A percentile compares a stretch with the other conserved stretches of the same genome.
phyloP scores from a whole-genome alignment of 2,329 filamentous ascomycete species.

The Apiospora malaysiana region DNA sequence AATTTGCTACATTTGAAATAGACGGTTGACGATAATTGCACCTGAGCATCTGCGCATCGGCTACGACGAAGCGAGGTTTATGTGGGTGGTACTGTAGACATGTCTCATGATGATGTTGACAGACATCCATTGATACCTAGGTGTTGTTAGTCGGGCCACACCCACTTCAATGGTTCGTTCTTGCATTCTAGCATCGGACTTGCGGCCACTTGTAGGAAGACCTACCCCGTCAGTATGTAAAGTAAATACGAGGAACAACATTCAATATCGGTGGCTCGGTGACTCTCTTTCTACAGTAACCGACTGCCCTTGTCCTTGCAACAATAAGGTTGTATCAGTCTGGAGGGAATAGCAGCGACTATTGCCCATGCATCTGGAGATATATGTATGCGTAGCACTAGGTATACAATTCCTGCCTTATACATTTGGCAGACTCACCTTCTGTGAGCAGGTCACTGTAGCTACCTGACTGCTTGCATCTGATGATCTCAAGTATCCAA shows the following conservation, averaged over 20 bases:
- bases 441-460: no score
- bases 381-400: background rate
- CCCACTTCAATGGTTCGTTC: background rate
- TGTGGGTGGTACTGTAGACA: background rate
- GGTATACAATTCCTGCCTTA: no score
- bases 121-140: background rate
- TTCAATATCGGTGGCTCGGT: background rate
- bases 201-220: background rate
- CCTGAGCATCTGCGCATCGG: no score
- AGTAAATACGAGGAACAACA: background rate
- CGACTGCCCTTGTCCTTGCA: background rate
- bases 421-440: no score
- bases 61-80: background rate
- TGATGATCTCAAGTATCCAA: background rate
- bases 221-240: background rate
- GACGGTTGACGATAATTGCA: no score
- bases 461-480: background rate
- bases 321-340: background rate
- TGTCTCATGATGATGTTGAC: background rate
- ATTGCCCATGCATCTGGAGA: background rate
- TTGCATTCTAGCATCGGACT: background rate
- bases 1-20: no score
- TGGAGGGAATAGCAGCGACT: background rate
- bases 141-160: background rate
- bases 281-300: background rate